Percentiles rank a stretch among this genome's conserved stretches.
phyloP scores from a whole-genome alignment of 306 rosid species.

The Vicia faba region DNA sequence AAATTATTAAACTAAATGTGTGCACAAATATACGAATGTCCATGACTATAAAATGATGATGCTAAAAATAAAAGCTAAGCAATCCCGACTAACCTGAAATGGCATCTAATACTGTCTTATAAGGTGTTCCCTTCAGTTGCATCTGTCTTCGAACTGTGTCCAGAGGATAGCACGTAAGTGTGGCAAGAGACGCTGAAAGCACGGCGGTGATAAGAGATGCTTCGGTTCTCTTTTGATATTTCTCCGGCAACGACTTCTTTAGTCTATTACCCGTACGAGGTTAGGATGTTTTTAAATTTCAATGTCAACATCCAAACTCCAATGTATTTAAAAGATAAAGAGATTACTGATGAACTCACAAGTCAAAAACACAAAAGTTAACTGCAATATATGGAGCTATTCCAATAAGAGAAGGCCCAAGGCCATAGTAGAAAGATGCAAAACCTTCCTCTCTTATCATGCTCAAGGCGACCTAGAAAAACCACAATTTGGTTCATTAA shows the following conservation, averaged over 20 bases:
- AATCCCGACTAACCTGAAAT: constrained; percentile 66
- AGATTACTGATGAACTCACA: constrained; percentile 54
- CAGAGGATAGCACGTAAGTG: constrained; percentile 88
- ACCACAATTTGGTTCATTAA: constrained; percentile 36
- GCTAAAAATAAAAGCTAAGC: constrained; percentile 6
- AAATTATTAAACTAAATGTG: not conserved
- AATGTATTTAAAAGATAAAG: constrained; percentile 8
- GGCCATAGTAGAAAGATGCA: constrained; percentile 78
- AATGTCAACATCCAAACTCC: constrained; percentile 24
- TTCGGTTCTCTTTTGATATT: constrained; percentile 76
- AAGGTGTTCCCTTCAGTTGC: constrained; percentile 91
- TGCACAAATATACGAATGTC: constrained; percentile 2
- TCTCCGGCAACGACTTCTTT: constrained; percentile 89
- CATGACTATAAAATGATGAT: not conserved
- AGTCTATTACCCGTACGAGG: constrained; percentile 52
- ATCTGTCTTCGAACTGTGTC: constrained; percentile 93
- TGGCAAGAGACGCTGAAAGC: constrained; percentile 81
- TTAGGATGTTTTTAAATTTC: constrained; percentile 16
- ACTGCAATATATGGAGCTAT: constrained; percentile 97
- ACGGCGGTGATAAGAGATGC: constrained; percentile 74
- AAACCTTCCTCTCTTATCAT: constrained; percentile 92
- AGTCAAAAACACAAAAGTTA: constrained; percentile 90
- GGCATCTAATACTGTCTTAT: constrained; percentile 82
- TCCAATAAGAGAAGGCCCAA: constrained; percentile 84
- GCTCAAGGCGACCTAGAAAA: constrained; percentile 72